These are phyloP conservation scores for Persicaria maculosa DNA, from an alignment of 148 eudicot genomes.

Conservation along the genomic window DNA sequence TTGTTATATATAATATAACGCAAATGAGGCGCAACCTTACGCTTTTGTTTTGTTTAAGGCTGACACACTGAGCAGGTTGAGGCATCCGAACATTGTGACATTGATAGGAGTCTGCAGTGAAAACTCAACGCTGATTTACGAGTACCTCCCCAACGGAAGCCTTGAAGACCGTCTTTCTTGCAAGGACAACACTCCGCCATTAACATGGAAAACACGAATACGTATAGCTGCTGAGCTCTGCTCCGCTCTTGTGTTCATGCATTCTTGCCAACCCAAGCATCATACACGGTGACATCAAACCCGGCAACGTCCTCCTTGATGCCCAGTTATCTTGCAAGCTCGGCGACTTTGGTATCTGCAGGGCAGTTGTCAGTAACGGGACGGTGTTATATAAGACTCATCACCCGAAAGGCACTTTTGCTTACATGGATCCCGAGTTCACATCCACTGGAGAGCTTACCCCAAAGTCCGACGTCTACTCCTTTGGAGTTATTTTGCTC, in stretches of 20 bases:
- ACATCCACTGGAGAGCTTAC: slow-evolving; percentile 65
- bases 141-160: slow-evolving; percentile 77
- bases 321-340: slow-evolving; percentile 54
- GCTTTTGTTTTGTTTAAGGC: slow-evolving; percentile 32
- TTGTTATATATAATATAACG: background rate
- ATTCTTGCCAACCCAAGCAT: slow-evolving; percentile 52
- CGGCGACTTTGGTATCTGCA: slow-evolving; percentile 63
- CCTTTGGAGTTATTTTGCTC: slow-evolving; percentile 68
- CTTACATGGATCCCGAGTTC: slow-evolving; percentile 74
- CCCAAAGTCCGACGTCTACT: slow-evolving; percentile 66
- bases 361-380: slow-evolving; percentile 28
- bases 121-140: slow-evolving; percentile 57
- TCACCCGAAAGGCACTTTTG: slow-evolving; percentile 62
- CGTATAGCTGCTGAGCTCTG: slow-evolving; percentile 80
- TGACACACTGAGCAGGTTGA: slow-evolving; percentile 59
- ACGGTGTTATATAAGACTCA: slow-evolving; percentile 29
- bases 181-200: slow-evolving; percentile 61
- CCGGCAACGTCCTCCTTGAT: slow-evolving; percentile 65
- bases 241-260: slow-evolving; percentile 69
- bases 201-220: slow-evolving; percentile 78
- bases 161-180: slow-evolving; percentile 78
- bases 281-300: slow-evolving; percentile 69
- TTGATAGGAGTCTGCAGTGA: slow-evolving; percentile 81
- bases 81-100: slow-evolving; percentile 81
- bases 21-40: background rate